phyloP scores from a whole-genome alignment of 2,329 filamentous ascomycete genomes.

The Trichoderma harzianum region DNA sequence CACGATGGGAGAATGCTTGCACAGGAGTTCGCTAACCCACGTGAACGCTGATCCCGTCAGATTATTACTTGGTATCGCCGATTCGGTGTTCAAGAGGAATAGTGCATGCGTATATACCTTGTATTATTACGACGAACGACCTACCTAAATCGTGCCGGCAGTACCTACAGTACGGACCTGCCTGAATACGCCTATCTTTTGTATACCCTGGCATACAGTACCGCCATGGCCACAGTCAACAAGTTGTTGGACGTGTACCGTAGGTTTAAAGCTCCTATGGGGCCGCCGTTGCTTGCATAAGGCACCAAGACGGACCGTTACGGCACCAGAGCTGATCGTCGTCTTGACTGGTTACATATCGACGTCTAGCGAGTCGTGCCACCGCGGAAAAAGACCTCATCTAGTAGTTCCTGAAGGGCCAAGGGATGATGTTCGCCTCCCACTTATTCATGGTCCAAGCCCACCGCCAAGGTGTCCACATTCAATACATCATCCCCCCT shows the following conservation, averaged over 20 bases:
- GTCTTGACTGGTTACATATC: background rate
- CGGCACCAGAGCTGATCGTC: background rate
- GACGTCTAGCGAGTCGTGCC: conserved; percentile 1
- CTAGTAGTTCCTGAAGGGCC: background rate
- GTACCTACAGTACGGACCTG: background rate
- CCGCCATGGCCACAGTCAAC: background rate
- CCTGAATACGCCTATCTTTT: background rate
- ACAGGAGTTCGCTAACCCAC: background rate
- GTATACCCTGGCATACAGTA: background rate
- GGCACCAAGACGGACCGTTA: background rate
- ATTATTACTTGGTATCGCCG: background rate
- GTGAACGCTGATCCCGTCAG: conserved; percentile 4
- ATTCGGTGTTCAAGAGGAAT: background rate
- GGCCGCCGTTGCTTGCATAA: conserved; percentile 1
- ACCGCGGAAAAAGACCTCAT: background rate
- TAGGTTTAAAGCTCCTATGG: background rate
- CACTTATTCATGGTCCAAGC: background rate
- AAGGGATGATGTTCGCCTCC: background rate
- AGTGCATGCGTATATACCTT: background rate
- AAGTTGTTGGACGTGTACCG: background rate
- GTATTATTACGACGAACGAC: background rate
- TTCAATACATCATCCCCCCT: background rate
- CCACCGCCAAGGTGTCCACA: conserved; percentile 6
- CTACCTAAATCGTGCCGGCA: background rate
- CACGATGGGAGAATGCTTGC: background rate